phyloP scores from a whole-genome alignment of 257 asterid species.

The Scutellaria galericulata region DNA sequence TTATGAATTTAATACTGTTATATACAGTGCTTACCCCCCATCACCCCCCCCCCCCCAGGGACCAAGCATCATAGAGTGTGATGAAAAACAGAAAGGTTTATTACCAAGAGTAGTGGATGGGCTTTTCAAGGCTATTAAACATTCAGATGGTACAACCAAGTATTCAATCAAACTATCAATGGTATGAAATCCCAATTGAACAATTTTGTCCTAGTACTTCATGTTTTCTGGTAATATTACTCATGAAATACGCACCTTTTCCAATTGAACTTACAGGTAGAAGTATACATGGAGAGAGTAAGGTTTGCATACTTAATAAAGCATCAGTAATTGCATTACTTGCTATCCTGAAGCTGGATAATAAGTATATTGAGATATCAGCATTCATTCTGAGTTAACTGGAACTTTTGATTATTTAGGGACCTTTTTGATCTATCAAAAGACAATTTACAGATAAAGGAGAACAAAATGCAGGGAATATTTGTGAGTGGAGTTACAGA shows the following conservation, averaged over 20 bases:
- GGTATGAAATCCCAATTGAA: conserved; percentile 48
- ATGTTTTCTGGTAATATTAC: conserved; percentile 25
- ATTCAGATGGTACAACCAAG: conserved; percentile 51
- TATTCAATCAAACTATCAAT: conserved; percentile 67
- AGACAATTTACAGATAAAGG: conserved; percentile 81
- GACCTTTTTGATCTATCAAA: conserved; percentile 85
- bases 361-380: conserved; percentile 26
- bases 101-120: conserved; percentile 77
- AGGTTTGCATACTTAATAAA: conserved; percentile 57
- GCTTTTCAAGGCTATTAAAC: conserved; percentile 52
- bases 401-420: conserved; percentile 49
- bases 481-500: conserved; percentile 73
- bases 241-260: conserved; percentile 21
- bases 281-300: conserved; percentile 87
- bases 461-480: conserved; percentile 67
- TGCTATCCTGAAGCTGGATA: conserved; percentile 27
- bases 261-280: conserved; percentile 61
- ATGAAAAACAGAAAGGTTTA: conserved; percentile 62
- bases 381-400: conserved; percentile 29
- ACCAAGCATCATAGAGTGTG: conserved; percentile 57
- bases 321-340: conserved; percentile 31
- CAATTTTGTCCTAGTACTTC: conserved; percentile 13
- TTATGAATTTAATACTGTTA: conserved; percentile 11
- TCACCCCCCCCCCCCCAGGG: conserved; percentile 55
- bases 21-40: conserved; percentile 18